Base-by-base conservation (phyloP, 352 stramenopile genomes). In the Thraustotheca clavata region DNA sequence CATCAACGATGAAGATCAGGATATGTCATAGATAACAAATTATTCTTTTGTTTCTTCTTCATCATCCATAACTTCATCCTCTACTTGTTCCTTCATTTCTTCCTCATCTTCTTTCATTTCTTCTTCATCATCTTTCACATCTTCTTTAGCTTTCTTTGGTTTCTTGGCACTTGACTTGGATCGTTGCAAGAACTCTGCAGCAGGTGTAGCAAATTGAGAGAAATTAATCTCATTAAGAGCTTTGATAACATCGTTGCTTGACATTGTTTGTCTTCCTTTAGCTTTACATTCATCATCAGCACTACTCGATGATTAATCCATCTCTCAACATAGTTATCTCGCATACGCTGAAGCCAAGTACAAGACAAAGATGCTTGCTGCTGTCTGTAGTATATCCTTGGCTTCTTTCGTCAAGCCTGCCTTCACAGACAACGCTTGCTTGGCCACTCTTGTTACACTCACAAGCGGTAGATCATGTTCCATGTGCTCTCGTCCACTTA, bases 181-280 rank as follows among this genome's bases (percentile, higher is more conserved):
- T 6, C 26, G 40, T 72, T 75, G 60, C n/a, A 93, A 39, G 68
- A 79, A 93, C 2, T 76, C 67, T 57, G 90, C 84, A 32, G 90
- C 75, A 0, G 84, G 77, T 31, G 69, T 72, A 24, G 88, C 71
- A 49, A 93, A 90, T 49, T 87, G 77, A 50, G 87, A 79, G 59
- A 93, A 88, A 50, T 93, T 80, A n/a, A 76, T 73, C 27, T 93
- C 84, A 4, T 75, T 60, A 40, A 93, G 68, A 35, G 84, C 79
- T 27, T 77, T 73, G 31, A 91, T 65, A 50, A 93, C 84, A 40
- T 93, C 84, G 41, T 85, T 84, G 4, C 87, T 69, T 16, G 77
- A 83, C 55, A 93, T 83, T 5, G 82, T 91, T 59, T 83, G 81
- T 26, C 84, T 78, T 67, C 90, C 90, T 57, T 84, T 87, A 12